A percentile compares a stretch with the other conserved stretches of the same genome.
These are phyloP conservation scores for Pseudocercospora eumusae DNA, from an alignment of 2,329 filamentous ascomycete species.

Conservation along the genomic window DNA sequence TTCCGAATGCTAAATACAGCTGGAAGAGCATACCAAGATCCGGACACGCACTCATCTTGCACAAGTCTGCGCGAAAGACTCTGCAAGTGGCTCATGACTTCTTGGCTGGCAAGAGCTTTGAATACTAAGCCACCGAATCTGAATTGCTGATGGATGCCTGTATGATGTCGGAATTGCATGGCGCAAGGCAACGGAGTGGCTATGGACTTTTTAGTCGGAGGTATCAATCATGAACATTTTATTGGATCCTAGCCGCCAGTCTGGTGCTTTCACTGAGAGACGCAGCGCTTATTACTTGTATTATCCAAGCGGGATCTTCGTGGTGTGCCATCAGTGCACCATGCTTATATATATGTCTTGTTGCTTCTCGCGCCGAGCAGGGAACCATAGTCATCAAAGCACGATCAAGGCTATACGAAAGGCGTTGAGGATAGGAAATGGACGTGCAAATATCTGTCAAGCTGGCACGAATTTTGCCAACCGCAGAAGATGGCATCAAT, in stretches of 20 bases:
- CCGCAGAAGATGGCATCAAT: background rate
- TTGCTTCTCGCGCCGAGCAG: too few species aligned
- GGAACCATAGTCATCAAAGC: too few species aligned
- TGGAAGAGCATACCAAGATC: conserved; percentile 20
- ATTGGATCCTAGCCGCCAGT: too few species aligned
- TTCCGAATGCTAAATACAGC: conserved; percentile 23
- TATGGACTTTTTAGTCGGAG: background rate
- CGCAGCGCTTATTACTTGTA: too few species aligned
- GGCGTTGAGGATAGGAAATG: background rate
- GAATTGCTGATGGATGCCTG: background rate
- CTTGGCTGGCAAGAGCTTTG: conserved; percentile 14
- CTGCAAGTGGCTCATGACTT: conserved; percentile 18
- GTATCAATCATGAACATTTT: too few species aligned
- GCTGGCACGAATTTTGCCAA: background rate
- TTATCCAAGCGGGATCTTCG: too few species aligned
- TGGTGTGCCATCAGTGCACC: too few species aligned
- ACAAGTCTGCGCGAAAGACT: conserved; percentile 12
- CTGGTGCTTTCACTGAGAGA: too few species aligned
- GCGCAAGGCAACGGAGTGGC: background rate
- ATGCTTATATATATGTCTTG: too few species aligned
- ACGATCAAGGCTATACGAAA: background rate
- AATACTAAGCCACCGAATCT: background rate
- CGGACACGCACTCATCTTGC: conserved; percentile 20
- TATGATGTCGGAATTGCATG: background rate
- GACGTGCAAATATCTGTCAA: background rate